Base-by-base conservation (phyloP, 805 yeast species). In the Starmera dryadoides region DNA sequence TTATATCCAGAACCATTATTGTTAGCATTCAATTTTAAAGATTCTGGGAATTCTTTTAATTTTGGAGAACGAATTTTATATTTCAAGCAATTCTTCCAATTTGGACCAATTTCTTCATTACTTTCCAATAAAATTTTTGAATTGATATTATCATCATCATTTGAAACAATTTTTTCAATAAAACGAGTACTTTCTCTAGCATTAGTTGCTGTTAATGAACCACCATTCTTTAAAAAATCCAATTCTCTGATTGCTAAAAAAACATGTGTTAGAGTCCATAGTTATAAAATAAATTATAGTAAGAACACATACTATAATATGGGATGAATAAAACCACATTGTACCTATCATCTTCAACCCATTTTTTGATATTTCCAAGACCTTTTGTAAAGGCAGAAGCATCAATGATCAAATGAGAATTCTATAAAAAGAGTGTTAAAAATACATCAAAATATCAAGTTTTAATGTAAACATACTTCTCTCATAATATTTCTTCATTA, bases 341-440 rank as follows among this genome's bases (percentile, higher is more conserved):
- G 54, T 46, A 45, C 26, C 48, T 41, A 7, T 48, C 43, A 5
- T 64, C 50, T 36, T 67, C 60, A 42, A 70, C 65, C 88, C 88
- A 82, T 48, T 76, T 61, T 52, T 76, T 77, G 50, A 82, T 67
- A 49, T 77, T 77, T 0, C 85, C 86, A 34, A 82, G 64, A 2
- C 87, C 91, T 39, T 79, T 73, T 16, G 78, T 77, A 44, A 82
- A 67, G 2, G 85, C 79, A 6, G 85, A 73, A 17, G 81, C 83
- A 52, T 82, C 89, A 32, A 82, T 50, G 16, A 82, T 76, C 42
- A 81, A 65, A 52, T 68, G 53, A 28, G 23, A 21, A 6, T 21
- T 21, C 9, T 21, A 21, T 6, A 21, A 21, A 21, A 21, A 21
- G 9, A 21, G 9, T 21, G 9, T 21, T 9, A 21, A 6, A 21